A percentile compares a stretch with the other conserved stretches of the same genome.
These are phyloP conservation scores for Vigna mungo DNA, from an alignment of 306 rosid genomes.

Conservation along the genomic window DNA sequence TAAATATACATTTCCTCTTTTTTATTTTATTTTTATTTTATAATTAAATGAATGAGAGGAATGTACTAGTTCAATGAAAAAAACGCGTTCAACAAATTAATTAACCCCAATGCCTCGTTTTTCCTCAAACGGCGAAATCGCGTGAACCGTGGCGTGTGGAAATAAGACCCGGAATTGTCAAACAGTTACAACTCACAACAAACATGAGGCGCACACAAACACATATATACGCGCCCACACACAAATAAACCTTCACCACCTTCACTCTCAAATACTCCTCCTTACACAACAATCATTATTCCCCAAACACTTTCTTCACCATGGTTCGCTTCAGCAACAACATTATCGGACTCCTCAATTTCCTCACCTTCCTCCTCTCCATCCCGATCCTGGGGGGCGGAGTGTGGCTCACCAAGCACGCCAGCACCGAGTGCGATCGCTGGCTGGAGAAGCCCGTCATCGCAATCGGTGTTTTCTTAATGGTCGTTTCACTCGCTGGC, in stretches of 20 bases:
- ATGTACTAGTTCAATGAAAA: not conserved
- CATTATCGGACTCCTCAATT: conserved; percentile 68
- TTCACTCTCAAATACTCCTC: not conserved
- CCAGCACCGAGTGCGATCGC: conserved; percentile 66
- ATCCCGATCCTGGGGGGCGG: conserved; percentile 70
- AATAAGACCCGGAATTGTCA: not conserved
- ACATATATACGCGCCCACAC: not conserved
- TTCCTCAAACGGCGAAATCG: not conserved
- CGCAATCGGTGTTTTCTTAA: conserved; percentile 67
- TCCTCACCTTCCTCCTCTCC: conserved; percentile 69
- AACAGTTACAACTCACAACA: not conserved
- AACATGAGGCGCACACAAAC: not conserved
- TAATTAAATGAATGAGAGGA: too few relatives aligned
- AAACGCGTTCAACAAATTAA: conserved; percentile 10
- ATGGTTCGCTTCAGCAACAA: conserved; percentile 66
- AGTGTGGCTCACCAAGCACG: conserved; percentile 70
- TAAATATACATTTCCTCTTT: too few relatives aligned
- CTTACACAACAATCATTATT: not conserved
- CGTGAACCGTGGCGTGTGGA: not conserved
- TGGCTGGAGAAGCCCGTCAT: conserved; percentile 71
- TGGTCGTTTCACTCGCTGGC: conserved; percentile 73
- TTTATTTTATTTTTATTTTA: too few relatives aligned
- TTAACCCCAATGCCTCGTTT: not conserved
- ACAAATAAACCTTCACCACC: not conserved
- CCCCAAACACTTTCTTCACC: not conserved